Evolutionary conservation across 1,139 yeast species (phyloP).

Genomic region (Candida sanyaensis): DNA sequence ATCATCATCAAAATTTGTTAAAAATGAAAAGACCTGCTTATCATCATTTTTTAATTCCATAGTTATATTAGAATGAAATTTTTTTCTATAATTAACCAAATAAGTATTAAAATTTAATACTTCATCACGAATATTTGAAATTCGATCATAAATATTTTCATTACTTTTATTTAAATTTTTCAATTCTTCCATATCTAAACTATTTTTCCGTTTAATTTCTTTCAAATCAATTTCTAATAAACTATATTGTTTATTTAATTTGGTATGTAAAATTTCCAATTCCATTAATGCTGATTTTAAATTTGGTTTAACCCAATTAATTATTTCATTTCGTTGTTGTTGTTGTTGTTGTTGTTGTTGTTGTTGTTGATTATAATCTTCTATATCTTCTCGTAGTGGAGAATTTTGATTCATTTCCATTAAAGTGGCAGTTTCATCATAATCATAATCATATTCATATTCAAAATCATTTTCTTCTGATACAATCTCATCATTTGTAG

Average conservation of each 20-base stretch:
- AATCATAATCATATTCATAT: constrained; percentile 11
- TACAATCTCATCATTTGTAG: background rate
- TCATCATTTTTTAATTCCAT: background rate
- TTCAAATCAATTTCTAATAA: constrained; percentile 8
- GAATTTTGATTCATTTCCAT: constrained; percentile 10
- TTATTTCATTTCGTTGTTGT: background rate
- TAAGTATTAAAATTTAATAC: background rate
- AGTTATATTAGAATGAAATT: background rate
- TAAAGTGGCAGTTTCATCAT: constrained; percentile 15
- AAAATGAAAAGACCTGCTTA: constrained; percentile 1
- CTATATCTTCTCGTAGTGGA: background rate
- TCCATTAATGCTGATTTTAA: constrained; percentile 3
- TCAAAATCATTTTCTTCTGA: constrained; percentile 8
- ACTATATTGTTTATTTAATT: constrained; percentile 6
- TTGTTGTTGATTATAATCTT: background rate
- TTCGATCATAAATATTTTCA: constrained; percentile 8
- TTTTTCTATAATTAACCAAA: constrained; percentile 2
- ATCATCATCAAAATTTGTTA: background rate
- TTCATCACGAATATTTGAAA: constrained; percentile 10
- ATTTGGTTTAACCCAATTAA: background rate
- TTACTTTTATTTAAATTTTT: constrained; percentile 7
- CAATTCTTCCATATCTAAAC: constrained; percentile 9
- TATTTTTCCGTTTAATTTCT: constrained; percentile 10
- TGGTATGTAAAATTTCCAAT: constrained; percentile 7
- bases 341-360: no score